These are phyloP conservation scores for Coemansia sp. DNA, from an alignment of 192 early-diverging fungal genomes.

Conservation along the genomic window DNA sequence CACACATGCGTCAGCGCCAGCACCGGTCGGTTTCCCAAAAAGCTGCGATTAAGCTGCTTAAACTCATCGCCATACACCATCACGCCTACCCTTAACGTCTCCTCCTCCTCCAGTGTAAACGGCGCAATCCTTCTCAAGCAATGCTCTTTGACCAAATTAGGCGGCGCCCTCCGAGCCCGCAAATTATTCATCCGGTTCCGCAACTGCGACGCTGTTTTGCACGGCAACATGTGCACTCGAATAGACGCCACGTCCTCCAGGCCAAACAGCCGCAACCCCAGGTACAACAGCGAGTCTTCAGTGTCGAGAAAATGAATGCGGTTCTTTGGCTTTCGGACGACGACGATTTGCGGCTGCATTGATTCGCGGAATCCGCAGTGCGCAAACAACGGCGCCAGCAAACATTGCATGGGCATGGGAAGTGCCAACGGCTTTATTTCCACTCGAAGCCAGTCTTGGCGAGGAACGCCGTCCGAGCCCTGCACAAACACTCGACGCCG, in stretches of 20 bases:
- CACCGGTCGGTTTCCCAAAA: conserved; percentile 45
- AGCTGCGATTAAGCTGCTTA: conserved; percentile 34
- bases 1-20: conserved; percentile 50
- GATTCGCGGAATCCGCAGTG: conserved; percentile 40
- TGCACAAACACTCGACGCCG: conserved; percentile 46
- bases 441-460: conserved; percentile 44
- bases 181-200: conserved; percentile 55
- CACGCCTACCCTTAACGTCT: conserved; percentile 44
- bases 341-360: conserved; percentile 47
- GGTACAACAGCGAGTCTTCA: conserved; percentile 49
- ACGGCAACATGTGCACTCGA: conserved; percentile 53
- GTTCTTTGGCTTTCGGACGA: conserved; percentile 53
- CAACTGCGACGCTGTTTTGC: conserved; percentile 56
- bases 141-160: conserved; percentile 54
- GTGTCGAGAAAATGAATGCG: conserved; percentile 52
- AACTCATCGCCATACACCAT: conserved; percentile 51
- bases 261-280: conserved; percentile 54
- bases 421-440: conserved; percentile 35
- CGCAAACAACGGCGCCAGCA: conserved; percentile 30
- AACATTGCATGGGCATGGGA: conserved; percentile 33
- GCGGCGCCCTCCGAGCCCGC: conserved; percentile 32
- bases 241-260: conserved; percentile 50
- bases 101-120: conserved; percentile 56
- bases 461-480: conserved; percentile 47
- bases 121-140: conserved; percentile 50